Evolutionary conservation across 148 eudicot genomes (phyloP).

Genomic region (Euryodendron excelsum): DNA sequence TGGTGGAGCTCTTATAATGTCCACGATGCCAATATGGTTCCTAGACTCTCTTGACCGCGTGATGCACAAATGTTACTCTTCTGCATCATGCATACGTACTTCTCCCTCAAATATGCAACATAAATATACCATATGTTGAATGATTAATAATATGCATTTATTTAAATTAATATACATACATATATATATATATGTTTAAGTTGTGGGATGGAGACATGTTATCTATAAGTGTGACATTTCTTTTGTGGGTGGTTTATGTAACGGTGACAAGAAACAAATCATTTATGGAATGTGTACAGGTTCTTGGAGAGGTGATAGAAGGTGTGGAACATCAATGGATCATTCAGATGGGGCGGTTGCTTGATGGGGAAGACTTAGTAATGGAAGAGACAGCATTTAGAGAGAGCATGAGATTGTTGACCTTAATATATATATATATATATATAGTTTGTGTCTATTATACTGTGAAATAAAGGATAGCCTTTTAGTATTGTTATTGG

Average conservation of each 20-base stretch:
- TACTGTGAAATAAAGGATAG: slow-evolving; percentile 10
- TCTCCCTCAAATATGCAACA: neutral
- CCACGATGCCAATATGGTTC: too few relatives aligned
- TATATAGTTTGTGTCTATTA: slow-evolving; percentile 10
- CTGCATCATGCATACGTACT: slow-evolving; percentile 14
- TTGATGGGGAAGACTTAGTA: neutral
- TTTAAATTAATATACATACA: too few relatives aligned
- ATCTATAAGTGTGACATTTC: neutral
- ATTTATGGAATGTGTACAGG: neutral
- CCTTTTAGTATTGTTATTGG: slow-evolving; percentile 6
- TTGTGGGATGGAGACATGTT: slow-evolving; percentile 2
- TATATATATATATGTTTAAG: neutral
- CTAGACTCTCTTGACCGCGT: too few relatives aligned
- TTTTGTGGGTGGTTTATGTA: neutral
- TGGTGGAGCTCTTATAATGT: too few relatives aligned
- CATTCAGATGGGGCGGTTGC: slow-evolving; percentile 9
- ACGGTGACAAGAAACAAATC: slow-evolving; percentile 1
- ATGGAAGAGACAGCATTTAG: neutral
- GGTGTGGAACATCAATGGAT: neutral
- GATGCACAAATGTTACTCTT: neutral
- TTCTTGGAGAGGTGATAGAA: neutral
- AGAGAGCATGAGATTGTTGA: slow-evolving; percentile 19
- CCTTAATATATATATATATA: too few relatives aligned
- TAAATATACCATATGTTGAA: neutral
- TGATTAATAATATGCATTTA: neutral